Percentiles rank a stretch among this genome's conserved stretches.
Evolutionary conservation across 148 eudicot genomes (phyloP).

Genomic region (Talinum fruticosum): DNA sequence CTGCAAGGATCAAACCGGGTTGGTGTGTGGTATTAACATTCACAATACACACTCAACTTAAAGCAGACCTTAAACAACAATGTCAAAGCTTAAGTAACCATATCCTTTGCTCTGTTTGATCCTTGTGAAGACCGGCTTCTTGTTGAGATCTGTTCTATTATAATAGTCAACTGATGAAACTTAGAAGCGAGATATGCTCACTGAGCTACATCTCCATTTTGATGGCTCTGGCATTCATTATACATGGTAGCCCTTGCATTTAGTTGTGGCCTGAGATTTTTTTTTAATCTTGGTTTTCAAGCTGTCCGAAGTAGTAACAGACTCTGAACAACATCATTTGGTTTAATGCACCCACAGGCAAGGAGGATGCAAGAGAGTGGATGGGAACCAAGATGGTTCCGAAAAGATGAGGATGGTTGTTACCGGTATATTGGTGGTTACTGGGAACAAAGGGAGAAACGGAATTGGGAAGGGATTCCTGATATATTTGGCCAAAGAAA

Average conservation of each 20-base stretch:
- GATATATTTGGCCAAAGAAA: constrained; percentile 68
- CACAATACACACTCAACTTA: not conserved
- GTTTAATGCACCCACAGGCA: constrained; percentile 49
- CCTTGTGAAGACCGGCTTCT: no score
- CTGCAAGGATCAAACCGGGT: not conserved
- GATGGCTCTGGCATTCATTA: no score
- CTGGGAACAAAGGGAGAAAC: constrained; percentile 81
- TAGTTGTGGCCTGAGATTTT: no score
- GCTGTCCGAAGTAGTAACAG: no score
- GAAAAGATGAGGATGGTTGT: constrained; percentile 80
- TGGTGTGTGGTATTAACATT: not conserved
- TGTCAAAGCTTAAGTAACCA: not conserved
- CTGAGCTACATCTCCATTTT: no score
- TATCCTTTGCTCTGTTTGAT: not conserved
- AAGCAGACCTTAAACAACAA: not conserved
- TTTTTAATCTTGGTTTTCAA: no score
- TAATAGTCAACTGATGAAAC: no score
- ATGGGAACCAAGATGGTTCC: constrained; percentile 93
- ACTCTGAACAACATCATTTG: no score
- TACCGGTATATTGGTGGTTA: constrained; percentile 76
- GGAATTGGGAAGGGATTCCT: constrained; percentile 68
- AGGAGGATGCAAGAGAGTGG: constrained; percentile 91
- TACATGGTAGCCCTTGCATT: no score
- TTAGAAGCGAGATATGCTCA: no score
- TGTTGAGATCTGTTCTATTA: no score